Conservation (phyloP, 2,329 filamentous ascomycete genomes). For the Arthrobotrys conoides region DNA sequence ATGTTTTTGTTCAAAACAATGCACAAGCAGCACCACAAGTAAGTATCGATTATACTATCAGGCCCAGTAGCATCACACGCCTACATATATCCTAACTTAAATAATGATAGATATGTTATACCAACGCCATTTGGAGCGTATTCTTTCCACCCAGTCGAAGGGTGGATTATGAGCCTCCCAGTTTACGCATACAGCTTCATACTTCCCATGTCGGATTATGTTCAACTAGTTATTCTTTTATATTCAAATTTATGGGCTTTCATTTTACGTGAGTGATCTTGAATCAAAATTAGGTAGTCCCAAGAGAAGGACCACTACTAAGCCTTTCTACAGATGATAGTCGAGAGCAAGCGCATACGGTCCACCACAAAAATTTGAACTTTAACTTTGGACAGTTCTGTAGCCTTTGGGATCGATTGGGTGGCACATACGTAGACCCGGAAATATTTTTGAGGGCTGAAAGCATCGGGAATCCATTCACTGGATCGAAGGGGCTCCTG, state of each 20-base stretch:
- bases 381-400: slow-evolving; percentile 5
- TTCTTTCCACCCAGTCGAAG: background rate
- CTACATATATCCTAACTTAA: background rate
- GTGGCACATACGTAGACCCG: background rate
- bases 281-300: background rate
- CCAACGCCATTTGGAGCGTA: background rate
- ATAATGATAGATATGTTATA: background rate
- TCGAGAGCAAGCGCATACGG: background rate
- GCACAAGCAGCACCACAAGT: slow-evolving; percentile 5
- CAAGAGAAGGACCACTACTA: background rate
- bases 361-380: slow-evolving; percentile 4
- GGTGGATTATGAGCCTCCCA: slow-evolving; percentile 4
- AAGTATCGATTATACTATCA: background rate
- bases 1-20: background rate
- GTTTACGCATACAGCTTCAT: slow-evolving; percentile 10
- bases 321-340: background rate
- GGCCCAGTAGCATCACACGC: background rate
- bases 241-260: slow-evolving; percentile 3
- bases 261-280: background rate
- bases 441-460: background rate
- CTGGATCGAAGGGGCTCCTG: background rate
- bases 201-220: slow-evolving; percentile 4
- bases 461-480: background rate
- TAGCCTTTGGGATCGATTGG: background rate
- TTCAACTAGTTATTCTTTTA: background rate